phyloP scores from a whole-genome alignment of 2,329 filamentous ascomycete genomes.

The Fusarium mangiferae region DNA sequence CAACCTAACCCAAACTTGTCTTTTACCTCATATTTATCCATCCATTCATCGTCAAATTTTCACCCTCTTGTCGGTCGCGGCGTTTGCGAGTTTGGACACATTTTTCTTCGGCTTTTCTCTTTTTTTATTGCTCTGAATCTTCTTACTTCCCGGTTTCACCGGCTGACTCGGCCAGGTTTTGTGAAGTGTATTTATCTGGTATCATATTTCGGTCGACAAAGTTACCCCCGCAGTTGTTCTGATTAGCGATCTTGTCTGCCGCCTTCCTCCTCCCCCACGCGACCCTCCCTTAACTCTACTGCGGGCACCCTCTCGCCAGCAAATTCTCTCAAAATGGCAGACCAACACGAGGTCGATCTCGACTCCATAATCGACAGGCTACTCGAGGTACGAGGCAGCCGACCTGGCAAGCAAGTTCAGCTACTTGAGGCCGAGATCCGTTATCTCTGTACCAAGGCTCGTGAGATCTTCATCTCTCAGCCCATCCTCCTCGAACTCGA shows the following conservation, averaged over 20 bases:
- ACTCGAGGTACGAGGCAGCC: conserved; percentile 95
- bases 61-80: conserved; percentile 23
- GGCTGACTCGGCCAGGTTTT: conserved; percentile 43
- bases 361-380: conserved; percentile 99
- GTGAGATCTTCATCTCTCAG: conserved; percentile 99
- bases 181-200: conserved; percentile 50
- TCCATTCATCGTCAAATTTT: conserved; percentile 17
- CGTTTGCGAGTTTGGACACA: conserved; percentile 26
- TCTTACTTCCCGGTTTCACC: conserved; percentile 26
- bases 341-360: conserved; percentile 90
- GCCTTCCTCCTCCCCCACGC: conserved; percentile 40
- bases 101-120: conserved; percentile 14
- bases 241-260: conserved; percentile 45
- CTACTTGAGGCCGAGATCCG: conserved; percentile 96
- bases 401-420: conserved; percentile 98
- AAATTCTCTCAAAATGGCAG: conserved; percentile 63
- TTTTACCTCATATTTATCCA: conserved; percentile 21
- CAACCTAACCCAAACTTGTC: conserved; percentile 22
- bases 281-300: conserved; percentile 44
- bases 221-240: conserved; percentile 43
- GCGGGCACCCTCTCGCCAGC: conserved; percentile 54
- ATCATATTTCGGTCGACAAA: conserved; percentile 42
- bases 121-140: conserved; percentile 8
- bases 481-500: conserved; percentile 97
- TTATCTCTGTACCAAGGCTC: conserved; percentile 96